Evolutionary conservation across 257 asterid species (phyloP), one percentile per base, ranked within the genome.

Genomic region (Solanum pimpinellifolium): DNA sequence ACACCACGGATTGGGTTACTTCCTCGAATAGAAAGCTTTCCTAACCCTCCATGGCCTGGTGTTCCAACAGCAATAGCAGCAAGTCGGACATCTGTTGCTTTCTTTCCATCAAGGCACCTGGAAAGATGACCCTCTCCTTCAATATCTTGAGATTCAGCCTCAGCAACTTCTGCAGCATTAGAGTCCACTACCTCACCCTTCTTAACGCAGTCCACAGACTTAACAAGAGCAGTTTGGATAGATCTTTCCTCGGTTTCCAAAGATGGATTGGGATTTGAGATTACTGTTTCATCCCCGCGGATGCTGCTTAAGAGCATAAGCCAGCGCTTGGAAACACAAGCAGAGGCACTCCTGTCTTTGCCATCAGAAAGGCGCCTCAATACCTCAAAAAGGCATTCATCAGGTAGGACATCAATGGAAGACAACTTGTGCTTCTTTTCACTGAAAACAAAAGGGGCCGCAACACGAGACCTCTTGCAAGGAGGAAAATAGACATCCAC

Each of bases 361-460:
- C 93, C 95, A 11, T 93, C 93, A 4, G 93, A 87, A 83, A 97
- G 91, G 9, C 98, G 97, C 88, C 99, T 90, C 92, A 97, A 90
- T 78, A 97, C 88, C 98, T 96, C 99, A 52, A 94, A 97, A 82
- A 96, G 98, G 91, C 98, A 97, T 92, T 95, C 99, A 86, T 97
- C 98, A 11, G 99, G 99, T 52, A 97, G 98, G 89, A 92, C 90
- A 81, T 97, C 99, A 41, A 97, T 95, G 14, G 98, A 95, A 66
- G 97, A 92, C 86, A 68, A 90, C 80, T 74, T 86, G 88, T 90
- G 93, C 16, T 89, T 85, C 86, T 90, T 88, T 81, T 76, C 89
- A 33, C 88, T 86, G 87, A 94, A 90, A 73, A 96, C 82, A 69
- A 92, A 92, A 3, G 99, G 98, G 77, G 94, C 98, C 60, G 86